Base-by-base conservation (phyloP, 345 rosid genomes). In the Ailanthus altissimus region DNA sequence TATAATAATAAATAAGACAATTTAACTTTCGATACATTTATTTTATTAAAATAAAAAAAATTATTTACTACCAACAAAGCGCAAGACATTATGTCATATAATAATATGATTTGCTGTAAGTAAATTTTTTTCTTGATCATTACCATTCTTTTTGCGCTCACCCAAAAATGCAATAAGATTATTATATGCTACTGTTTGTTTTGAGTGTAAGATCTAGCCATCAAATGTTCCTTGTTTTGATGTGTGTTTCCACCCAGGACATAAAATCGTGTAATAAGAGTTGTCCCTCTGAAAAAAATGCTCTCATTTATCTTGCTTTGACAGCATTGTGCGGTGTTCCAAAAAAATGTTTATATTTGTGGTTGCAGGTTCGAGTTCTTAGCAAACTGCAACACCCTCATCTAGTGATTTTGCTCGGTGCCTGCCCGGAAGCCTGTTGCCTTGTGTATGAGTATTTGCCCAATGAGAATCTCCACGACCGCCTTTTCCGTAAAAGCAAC, bases 341-440 rank as follows among this genome's bases (percentile, higher is more conserved):
- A 5, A 63, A 49, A 38, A 62, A 43, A 49, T 50, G 23, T 54
- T 18, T 40, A 16, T 74, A 61, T 61, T 70, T 82, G 57, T 72
- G 58, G 45, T 8, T 79, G 56, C 77, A 91, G 97, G 92, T 88
- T 79, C 87, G 85, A 84, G 86, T 88, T 80, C 93, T 89, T 62
- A 83, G 93, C 77, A 89, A 86, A 77, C 78, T 91, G 66, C 92
- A 88, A 67, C 97, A 88, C 81, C 95, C 90, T 58, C 92, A 85
- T 87, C 81, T 92, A 42, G 90, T 87, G 49, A 90, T 91, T 77
- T 73, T 92, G 83, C 90, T 90, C 47, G 94, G 97, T 38, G 85
- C 86, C 26, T 90, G 91, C 80, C 83, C 94, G 45, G 94, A 92
- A 83, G 88, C 88, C 46, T 85, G 92, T 91, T 86, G 88, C 62